phyloP scores from a whole-genome alignment of 2,329 filamentous ascomycete genomes.

The Daldinia sp. region DNA sequence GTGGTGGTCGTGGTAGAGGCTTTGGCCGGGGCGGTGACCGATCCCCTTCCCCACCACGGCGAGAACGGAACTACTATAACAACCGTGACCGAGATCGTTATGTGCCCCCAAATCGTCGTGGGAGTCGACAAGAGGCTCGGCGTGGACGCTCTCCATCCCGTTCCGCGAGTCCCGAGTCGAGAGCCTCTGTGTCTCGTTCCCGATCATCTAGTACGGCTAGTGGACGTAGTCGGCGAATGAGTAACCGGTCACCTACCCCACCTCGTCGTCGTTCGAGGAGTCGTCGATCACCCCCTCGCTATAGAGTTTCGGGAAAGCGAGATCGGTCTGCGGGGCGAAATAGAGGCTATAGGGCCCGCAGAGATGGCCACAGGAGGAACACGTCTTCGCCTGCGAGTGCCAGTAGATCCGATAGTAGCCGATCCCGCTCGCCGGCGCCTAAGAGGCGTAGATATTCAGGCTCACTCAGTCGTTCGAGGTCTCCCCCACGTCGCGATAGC shows the following conservation, averaged over 20 bases:
- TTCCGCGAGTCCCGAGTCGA: constrained; percentile 49
- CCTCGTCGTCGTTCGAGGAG: constrained; percentile 39
- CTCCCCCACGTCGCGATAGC: constrained; percentile 50
- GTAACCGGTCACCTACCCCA: constrained; percentile 41
- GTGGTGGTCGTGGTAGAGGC: constrained; percentile 55
- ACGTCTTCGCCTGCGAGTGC: constrained; percentile 42
- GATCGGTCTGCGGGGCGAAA: constrained; percentile 44
- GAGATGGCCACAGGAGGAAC: constrained; percentile 42
- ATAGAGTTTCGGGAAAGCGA: constrained; percentile 41
- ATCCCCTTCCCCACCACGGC: constrained; percentile 58
- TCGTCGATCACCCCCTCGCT: constrained; percentile 43
- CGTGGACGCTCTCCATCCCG: constrained; percentile 55
- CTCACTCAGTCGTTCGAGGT: constrained; percentile 57
- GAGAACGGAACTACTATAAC: constrained; percentile 54
- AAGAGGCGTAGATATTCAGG: constrained; percentile 62
- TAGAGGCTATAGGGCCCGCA: constrained; percentile 38
- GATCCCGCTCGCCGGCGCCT: constrained; percentile 52
- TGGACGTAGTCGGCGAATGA: constrained; percentile 40
- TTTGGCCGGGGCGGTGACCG: constrained; percentile 56
- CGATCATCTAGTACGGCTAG: constrained; percentile 40
- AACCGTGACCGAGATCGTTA: constrained; percentile 61
- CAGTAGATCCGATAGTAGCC: constrained; percentile 41
- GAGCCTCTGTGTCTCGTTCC: constrained; percentile 47
- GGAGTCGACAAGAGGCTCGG: constrained; percentile 50
- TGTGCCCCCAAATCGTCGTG: constrained; percentile 58